Evolutionary conservation across 805 yeast genomes (phyloP), one percentile per base, ranked within the genome.

Genomic region (Teunomyces cretensis): DNA sequence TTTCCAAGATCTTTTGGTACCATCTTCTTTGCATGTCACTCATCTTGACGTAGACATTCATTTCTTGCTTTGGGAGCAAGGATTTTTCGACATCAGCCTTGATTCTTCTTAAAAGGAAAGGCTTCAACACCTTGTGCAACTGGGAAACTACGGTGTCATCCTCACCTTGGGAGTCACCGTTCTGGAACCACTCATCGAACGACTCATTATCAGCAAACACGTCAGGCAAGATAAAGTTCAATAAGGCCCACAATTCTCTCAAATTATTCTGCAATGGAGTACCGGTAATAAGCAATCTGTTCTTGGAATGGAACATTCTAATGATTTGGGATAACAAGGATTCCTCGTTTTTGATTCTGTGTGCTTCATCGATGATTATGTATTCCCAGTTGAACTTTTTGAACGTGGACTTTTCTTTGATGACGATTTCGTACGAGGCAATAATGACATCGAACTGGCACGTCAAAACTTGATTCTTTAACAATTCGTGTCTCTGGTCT

Each of bases 81-180:
- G 89, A 82, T 50, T 83, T 84, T 57, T 86, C 94, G n/a, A 86
- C 95, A 52, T 86, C 94, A 30, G 83, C 75, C 56, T 86, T 86
- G 51, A 86, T 79, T 67, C 95, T 80, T 60, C 95, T 80, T 44
- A 86, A 68, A 42, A 86, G 68, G 58, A 86, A 86, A 2, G 95
- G 95, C 48, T 81, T 79, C 45, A 86, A 70, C 5, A 86, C 89
- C 54, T 86, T 83, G 60, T 86, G 94, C 43, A 86, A 67, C 59
- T 86, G 91, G 46, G 76, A 76, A 17, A 86, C 83, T 12, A 84
- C 74, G 28, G 68, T 68, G 37, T 78, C 84, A 49, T 78, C 77
- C 17, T 68, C 64, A 22, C 68, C 70, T 3, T 72, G 37, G 9
- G 33, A 14, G 5, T 28, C 28, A 56, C 58, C 42, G 28, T 55